These are phyloP conservation scores for Trametopsis cervina DNA, from an alignment of 768 basidiomycete genomes.

Conservation along the genomic window DNA sequence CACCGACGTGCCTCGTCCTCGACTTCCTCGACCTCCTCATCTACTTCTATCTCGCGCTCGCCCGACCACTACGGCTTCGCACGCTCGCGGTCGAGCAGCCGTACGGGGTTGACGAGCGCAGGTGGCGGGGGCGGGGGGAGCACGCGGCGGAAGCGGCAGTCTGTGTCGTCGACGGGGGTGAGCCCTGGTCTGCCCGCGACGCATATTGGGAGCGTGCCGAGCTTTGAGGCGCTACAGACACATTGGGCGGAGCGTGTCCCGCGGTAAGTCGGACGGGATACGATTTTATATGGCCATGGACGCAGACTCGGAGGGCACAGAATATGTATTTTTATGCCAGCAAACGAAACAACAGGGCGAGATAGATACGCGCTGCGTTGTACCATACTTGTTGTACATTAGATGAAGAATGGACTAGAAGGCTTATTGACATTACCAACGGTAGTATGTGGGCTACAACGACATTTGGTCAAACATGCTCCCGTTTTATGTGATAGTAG, in stretches of 20 bases:
- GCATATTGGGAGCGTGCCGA: background rate
- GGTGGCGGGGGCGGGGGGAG: background rate
- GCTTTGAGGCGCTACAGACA: background rate
- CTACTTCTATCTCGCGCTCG: conserved; percentile 42
- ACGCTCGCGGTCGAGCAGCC: conserved; percentile 37
- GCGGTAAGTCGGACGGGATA: background rate
- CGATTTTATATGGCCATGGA: no score
- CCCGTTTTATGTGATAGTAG: no score
- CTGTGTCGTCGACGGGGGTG: conserved; percentile 1
- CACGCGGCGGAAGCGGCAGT: conserved; percentile 9
- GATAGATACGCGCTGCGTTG: no score
- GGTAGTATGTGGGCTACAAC: no score
- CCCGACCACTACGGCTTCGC: conserved; percentile 25
- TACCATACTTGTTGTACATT: no score
- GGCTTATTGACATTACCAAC: no score
- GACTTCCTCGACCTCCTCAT: conserved; percentile 36
- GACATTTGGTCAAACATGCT: no score
- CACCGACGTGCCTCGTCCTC: conserved; percentile 74
- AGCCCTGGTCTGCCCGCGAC: conserved; percentile 2
- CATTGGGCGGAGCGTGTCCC: background rate
- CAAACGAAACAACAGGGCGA: no score
- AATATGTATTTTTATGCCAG: no score
- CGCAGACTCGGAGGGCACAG: no score
- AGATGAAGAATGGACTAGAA: no score
- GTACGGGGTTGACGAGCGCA: conserved; percentile 24